These are phyloP conservation scores for Byssochlamys sp. DNA, from an alignment of 2,329 filamentous ascomycete species.

Conservation along the genomic window DNA sequence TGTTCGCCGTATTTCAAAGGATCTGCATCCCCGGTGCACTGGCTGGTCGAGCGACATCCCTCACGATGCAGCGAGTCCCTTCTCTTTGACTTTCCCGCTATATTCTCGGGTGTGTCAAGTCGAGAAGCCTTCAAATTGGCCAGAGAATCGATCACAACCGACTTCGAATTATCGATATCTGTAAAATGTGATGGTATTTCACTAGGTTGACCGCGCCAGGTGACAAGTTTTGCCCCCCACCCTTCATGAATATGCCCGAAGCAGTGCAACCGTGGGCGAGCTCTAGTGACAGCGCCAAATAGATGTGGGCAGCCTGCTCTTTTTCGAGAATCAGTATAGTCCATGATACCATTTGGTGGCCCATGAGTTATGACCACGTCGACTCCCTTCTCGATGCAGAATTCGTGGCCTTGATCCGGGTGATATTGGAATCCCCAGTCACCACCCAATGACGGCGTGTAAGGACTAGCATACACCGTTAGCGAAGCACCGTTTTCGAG, in stretches of 20 bases:
- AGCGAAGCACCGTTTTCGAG: constrained; percentile 44
- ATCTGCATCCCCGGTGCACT: constrained; percentile 25
- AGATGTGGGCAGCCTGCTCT: constrained; percentile 24
- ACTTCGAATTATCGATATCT: constrained; percentile 37
- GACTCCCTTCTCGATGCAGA: constrained; percentile 19
- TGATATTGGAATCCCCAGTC: constrained; percentile 44
- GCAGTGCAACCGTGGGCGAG: constrained; percentile 28
- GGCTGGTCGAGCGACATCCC: constrained; percentile 31
- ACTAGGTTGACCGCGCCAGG: constrained; percentile 37
- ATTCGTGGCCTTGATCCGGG: constrained; percentile 27
- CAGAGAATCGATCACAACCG: constrained; percentile 23
- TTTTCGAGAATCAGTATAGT: constrained; percentile 26
- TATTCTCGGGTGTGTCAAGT: background rate
- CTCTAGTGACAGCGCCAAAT: constrained; percentile 21
- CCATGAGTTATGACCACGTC: constrained; percentile 50
- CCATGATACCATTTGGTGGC: constrained; percentile 44
- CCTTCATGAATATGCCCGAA: constrained; percentile 40
- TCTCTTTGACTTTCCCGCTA: background rate
- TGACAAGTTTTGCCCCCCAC: constrained; percentile 48
- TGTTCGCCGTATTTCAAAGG: constrained; percentile 33
- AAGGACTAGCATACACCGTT: constrained; percentile 46
- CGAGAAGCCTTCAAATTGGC: background rate
- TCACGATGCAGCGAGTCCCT: background rate
- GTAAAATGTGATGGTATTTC: constrained; percentile 37
- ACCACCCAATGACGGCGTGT: constrained; percentile 40